phyloP scores from a whole-genome alignment of 2,329 filamentous ascomycete genomes.

The Alternaria consortialis region DNA sequence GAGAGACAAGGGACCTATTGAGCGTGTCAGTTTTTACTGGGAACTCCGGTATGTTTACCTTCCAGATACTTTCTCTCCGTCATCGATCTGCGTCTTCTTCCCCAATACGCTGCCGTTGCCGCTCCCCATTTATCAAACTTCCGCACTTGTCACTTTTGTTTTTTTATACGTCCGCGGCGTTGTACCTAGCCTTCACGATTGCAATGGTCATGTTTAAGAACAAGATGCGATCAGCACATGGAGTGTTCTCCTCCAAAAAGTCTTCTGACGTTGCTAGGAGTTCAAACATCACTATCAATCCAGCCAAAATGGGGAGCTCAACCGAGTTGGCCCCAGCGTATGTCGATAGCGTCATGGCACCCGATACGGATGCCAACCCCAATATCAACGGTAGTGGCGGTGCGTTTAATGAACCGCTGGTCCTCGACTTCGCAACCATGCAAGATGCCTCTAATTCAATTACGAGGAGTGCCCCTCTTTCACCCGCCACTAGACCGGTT shows the following conservation, averaged over 20 bases:
- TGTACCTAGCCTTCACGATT: background rate
- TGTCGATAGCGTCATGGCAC: slow-evolving; percentile 43
- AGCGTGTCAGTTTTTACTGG: slow-evolving; percentile 15
- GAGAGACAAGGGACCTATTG: slow-evolving; percentile 9
- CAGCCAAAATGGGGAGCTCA: slow-evolving; percentile 38
- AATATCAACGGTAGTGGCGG: slow-evolving; percentile 26
- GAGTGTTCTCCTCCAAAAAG: slow-evolving; percentile 35
- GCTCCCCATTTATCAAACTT: slow-evolving; percentile 4
- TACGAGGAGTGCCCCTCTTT: slow-evolving; percentile 30
- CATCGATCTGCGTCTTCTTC: slow-evolving; percentile 25
- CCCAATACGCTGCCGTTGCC: slow-evolving; percentile 12
- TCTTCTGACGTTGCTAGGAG: slow-evolving; percentile 30
- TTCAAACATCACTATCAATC: slow-evolving; percentile 32
- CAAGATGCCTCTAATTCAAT: slow-evolving; percentile 31
- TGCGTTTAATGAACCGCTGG: slow-evolving; percentile 42
- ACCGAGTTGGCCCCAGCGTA: slow-evolving; percentile 30
- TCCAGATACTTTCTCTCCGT: slow-evolving; percentile 27
- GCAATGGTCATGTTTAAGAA: slow-evolving; percentile 41
- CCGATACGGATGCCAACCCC: slow-evolving; percentile 25
- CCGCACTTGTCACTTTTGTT: slow-evolving; percentile 4
- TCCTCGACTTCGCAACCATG: slow-evolving; percentile 42
- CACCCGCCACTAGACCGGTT: slow-evolving; percentile 21
- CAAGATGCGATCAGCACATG: slow-evolving; percentile 45
- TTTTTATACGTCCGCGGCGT: background rate
- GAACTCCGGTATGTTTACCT: slow-evolving; percentile 32